These are phyloP conservation scores for Meira nashicola DNA, from an alignment of 1,284 basidiomycete genomes.

Conservation along the genomic window DNA sequence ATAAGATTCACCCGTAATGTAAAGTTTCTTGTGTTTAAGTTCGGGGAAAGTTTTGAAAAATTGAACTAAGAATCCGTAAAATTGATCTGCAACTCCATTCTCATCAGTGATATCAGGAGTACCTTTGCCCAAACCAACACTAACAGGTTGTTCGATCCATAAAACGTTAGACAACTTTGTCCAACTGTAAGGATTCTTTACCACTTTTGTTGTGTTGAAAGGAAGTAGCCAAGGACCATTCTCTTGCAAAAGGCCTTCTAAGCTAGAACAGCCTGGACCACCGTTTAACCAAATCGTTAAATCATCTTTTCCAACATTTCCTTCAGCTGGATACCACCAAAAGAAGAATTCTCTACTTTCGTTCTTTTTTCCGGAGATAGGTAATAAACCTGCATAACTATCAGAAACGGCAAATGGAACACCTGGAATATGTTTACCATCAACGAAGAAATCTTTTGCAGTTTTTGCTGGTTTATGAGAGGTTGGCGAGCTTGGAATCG, in stretches of 20 bases:
- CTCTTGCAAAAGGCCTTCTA: constrained; percentile 74
- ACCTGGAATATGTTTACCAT: constrained; percentile 24
- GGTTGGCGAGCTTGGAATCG: too few species aligned
- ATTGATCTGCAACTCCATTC: constrained; percentile 50
- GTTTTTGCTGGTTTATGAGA: background rate
- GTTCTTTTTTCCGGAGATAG: constrained; percentile 20
- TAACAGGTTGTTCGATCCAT: constrained; percentile 77
- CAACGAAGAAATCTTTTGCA: constrained; percentile 11
- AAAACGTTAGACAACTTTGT: constrained; percentile 69
- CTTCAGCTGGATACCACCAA: constrained; percentile 78
- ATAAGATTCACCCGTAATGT: constrained; percentile 61
- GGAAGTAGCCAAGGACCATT: constrained; percentile 70
- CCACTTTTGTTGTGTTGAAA: constrained; percentile 64
- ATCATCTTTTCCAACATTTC: constrained; percentile 66
- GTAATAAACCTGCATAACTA: constrained; percentile 39
- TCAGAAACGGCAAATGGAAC: constrained; percentile 31
- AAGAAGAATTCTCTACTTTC: constrained; percentile 64
- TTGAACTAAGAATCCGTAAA: constrained; percentile 46
- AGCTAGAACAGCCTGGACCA: constrained; percentile 65
- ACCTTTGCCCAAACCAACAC: constrained; percentile 74
- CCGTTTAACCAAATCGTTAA: constrained; percentile 65
- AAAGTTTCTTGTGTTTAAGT: constrained; percentile 29
- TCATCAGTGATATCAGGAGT: constrained; percentile 60
- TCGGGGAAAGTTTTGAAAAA: constrained; percentile 33
- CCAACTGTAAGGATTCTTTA: constrained; percentile 70